A percentile compares a stretch with the other conserved stretches of the same genome.
Conservation (phyloP, 305 asterid genomes). For the Fraxinus xanthoxyloides region DNA sequence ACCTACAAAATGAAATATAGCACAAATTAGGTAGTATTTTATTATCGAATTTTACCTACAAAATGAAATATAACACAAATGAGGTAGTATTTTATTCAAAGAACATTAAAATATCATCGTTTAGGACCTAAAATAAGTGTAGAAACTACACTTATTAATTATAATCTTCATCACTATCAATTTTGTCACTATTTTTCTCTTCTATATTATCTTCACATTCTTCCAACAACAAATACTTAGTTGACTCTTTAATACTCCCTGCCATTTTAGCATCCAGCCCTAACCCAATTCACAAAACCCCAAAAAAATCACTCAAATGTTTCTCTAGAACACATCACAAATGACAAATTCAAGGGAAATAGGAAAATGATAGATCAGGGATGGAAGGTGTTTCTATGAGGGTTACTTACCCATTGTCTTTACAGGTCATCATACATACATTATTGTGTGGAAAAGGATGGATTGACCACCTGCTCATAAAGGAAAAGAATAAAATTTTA, state of each 20-base stretch:
- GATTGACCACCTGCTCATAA: background rate
- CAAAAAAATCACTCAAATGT: background rate
- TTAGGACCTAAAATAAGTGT: too few species aligned
- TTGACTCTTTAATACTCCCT: background rate
- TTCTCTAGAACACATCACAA: background rate
- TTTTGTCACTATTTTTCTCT: slow-evolving; percentile 25
- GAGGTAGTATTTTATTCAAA: too few species aligned
- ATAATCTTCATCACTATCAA: background rate
- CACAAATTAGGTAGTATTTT: too few species aligned
- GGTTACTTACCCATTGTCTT: background rate
- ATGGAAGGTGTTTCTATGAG: background rate
- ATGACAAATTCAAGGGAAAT: background rate
- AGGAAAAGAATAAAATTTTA: too few species aligned
- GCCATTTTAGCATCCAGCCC: background rate
- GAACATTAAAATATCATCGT: too few species aligned
- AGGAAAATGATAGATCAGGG: background rate
- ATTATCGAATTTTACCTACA: too few species aligned
- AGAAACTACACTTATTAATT: too few species aligned
- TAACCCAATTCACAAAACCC: background rate
- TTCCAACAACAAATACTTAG: background rate
- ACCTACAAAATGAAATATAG: too few species aligned
- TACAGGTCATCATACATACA: too few species aligned
- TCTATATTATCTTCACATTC: slow-evolving; percentile 13
- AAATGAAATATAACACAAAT: too few species aligned
- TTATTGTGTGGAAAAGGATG: background rate